Base-by-base conservation (phyloP, 305 asterid species). In the Petunia hybrid region DNA sequence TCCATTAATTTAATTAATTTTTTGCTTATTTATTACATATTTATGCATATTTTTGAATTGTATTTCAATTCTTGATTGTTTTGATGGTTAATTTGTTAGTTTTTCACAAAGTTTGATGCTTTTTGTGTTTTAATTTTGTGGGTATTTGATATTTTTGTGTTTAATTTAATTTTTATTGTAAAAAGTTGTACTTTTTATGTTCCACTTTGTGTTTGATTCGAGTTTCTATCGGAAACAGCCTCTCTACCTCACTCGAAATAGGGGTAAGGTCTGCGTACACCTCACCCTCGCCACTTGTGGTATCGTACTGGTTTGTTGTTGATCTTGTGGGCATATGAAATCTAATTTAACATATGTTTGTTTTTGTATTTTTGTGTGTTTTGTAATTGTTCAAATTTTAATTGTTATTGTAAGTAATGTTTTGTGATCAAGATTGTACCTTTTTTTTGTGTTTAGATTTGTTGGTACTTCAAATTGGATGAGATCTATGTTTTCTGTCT, bases 401-500 rank as follows among this genome's bases (percentile, higher is more conserved):
- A 10, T 53, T 53, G 57, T 53, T 53, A 53, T 53, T 53, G n/a
- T 10, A 1, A 10, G 12, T 53, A 12, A 9, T 5, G 6, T 10
- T 35, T 61, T 8, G 57, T 45, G 12, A 45, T 53, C 57, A 9
- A 8, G 77, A 45, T 45, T 70, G 8, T 31, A 9, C 60, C 6
- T 8, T 42, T 51, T 10, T 69, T 45, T 12, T 10, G 43, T 48
- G 61, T 73, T 35, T 73, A 73, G 31, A 5, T 48, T 73, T 46
- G 61, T 2, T 5, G 61, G 22, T 71, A 71, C 22, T 71, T 71
- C 61, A 31, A 46, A 45, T 45, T 73, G 60, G 63, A 48, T 51
- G 12, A 73, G 62, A 73, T 73, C 78, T 73, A 5, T 79, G 6
- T 77, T 35, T 35, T 40, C 41, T 60, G 31, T 22, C 31, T 22